A percentile compares a stretch with the other conserved stretches of the same genome.
These are phyloP conservation scores for Scorias spongiosa DNA, from an alignment of 2,329 filamentous ascomycete genomes.

Conservation along the genomic window DNA sequence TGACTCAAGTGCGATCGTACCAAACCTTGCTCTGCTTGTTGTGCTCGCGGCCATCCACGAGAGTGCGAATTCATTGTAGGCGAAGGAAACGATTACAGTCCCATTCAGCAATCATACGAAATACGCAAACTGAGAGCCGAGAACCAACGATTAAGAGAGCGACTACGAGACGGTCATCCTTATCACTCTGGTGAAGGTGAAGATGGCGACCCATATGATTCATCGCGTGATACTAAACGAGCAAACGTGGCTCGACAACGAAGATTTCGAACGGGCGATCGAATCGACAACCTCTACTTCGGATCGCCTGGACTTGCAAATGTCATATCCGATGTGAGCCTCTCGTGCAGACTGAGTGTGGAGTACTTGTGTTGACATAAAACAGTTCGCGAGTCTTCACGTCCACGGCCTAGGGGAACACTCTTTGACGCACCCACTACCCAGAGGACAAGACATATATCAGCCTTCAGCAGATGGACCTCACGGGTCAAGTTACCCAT, in stretches of 20 bases:
- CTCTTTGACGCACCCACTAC: slow-evolving; percentile 29
- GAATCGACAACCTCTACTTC: slow-evolving; percentile 33
- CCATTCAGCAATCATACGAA: slow-evolving; percentile 33
- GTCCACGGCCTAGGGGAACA: slow-evolving; percentile 16
- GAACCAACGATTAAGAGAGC: slow-evolving; percentile 29
- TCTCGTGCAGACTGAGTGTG: not conserved
- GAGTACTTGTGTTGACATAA: not conserved
- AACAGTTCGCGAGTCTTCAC: slow-evolving; percentile 28
- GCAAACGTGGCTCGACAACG: slow-evolving; percentile 13
- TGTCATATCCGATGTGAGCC: slow-evolving; percentile 30
- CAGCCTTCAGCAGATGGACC: slow-evolving; percentile 19
- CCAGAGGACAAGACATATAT: slow-evolving; percentile 21
- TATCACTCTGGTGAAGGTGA: slow-evolving; percentile 22
- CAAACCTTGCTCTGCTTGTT: slow-evolving; percentile 34
- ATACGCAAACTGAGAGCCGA: slow-evolving; percentile 31
- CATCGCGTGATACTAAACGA: slow-evolving; percentile 8
- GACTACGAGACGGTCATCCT: slow-evolving; percentile 20
- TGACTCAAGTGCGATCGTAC: slow-evolving; percentile 30
- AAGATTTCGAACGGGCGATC: slow-evolving; percentile 24
- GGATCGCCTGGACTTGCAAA: slow-evolving; percentile 34
- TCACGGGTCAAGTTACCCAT: slow-evolving; percentile 26
- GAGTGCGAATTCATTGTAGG: slow-evolving; percentile 31
- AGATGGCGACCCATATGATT: slow-evolving; percentile 17
- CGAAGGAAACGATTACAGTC: slow-evolving; percentile 31
- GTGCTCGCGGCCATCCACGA: slow-evolving; percentile 31